Evolutionary conservation across 495 filamentous ascomycete species (phyloP), one percentile per base, ranked within the genome.

Genomic region (Lepidopterella palustris): DNA sequence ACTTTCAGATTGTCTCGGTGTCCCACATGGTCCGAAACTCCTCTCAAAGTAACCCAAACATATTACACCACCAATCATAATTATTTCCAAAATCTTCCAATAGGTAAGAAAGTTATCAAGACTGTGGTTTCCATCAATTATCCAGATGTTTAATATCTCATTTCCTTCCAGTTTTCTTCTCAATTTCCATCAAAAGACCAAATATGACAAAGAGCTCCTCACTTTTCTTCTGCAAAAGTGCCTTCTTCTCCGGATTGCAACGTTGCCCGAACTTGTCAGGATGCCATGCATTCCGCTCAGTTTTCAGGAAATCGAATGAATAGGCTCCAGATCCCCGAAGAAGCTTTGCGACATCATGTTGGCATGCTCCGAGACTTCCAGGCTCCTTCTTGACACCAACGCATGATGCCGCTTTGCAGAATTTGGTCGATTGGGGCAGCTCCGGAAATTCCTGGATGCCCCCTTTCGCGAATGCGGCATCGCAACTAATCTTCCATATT

Each of bases 271-370:
- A 60, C 47, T 57, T 60, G 48, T 64, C 62, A 4, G 62, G 62
- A 53, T 64, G 62, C 57, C 57, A 64, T 26, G 25, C 29, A 48
- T 52, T 60, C 3, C 62, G 51, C 57, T 64, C 57, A 1, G 2
- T 45, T 57, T 60, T 60, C 21, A 64, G 45, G 27, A 60, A 64
- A 1, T 35, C 31, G 18, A 20, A 23, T 0, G 57, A 40, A 24
- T 53, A 57, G 2, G 26, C 3, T 6, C 57, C 62, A 18, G 51
- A 56, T 2, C 57, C 57, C 2, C 53, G 27, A 8, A 64, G 53
- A 21, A 64, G 26, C 29, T n/a, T 32, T 8, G 29, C 52, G 4
- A 64, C 26, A 48, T 60, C 62, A 32, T 64, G 62, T 18, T 26
- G 42, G 31, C 62, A 64, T 28, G 53, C 53, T 18, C 23, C 29